phyloP scores from a whole-genome alignment of 768 basidiomycete species.

The Sporobolomyces roseus region DNA sequence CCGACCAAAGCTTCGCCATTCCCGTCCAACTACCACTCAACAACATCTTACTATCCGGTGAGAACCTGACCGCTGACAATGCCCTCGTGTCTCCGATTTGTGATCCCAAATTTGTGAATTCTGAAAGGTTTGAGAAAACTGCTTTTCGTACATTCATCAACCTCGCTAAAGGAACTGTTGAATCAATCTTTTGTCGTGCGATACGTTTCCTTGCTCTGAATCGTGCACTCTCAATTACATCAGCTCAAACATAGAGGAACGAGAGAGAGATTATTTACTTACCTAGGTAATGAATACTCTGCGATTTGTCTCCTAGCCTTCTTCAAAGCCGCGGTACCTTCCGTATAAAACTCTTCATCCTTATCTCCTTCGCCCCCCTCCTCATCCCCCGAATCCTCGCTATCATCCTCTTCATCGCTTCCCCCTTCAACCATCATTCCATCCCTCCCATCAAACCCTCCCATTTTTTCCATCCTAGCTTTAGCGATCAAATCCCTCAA shows the following conservation, averaged over 20 bases:
- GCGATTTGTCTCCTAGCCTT: conserved; percentile 51
- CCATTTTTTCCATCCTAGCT: conserved; percentile 40
- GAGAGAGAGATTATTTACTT: conserved; percentile 47
- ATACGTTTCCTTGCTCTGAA: conserved; percentile 91
- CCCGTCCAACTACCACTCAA: conserved; percentile 97
- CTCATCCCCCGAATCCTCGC: neutral
- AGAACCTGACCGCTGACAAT: conserved; percentile 86
- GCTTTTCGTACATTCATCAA: conserved; percentile 91
- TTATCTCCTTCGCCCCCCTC: neutral
- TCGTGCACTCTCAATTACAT: conserved; percentile 37
- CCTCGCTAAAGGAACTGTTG: conserved; percentile 75
- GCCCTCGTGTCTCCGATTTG: conserved; percentile 97
- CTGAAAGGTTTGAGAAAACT: conserved; percentile 85
- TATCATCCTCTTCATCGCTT: conserved; percentile 51
- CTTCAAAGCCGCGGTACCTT: neutral
- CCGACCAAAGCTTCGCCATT: conserved; percentile 88
- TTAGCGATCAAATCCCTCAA: conserved; percentile 81
- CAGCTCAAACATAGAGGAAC: conserved; percentile 50
- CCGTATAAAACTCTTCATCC: neutral
- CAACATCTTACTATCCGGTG: conserved; percentile 80
- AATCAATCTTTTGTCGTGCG: conserved; percentile 87
- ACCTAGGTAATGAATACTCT: conserved; percentile 93
- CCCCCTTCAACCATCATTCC: conserved; percentile 65
- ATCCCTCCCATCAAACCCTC: conserved; percentile 40
- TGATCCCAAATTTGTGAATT: conserved; percentile 86